These are phyloP conservation scores for Apodospora peruviana DNA, from an alignment of 495 filamentous ascomycete species.

Conservation along the genomic window DNA sequence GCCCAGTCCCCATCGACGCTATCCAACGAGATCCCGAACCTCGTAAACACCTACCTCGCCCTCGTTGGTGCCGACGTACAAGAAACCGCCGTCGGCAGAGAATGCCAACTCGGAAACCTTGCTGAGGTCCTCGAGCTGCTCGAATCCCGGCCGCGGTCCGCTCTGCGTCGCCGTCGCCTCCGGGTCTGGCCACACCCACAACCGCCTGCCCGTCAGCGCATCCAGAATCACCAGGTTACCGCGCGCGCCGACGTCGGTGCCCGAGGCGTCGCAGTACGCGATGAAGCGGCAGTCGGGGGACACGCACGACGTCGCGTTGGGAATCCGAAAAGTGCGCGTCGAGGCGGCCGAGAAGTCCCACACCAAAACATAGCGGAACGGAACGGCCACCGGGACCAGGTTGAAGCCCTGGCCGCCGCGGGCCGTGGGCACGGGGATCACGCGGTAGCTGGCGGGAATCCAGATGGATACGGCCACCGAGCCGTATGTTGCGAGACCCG, in stretches of 20 bases:
- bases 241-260: conserved; percentile 22
- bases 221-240: conserved; percentile 26
- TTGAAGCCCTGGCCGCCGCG: conserved; percentile 23
- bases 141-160: conserved; percentile 12
- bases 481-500: conserved; percentile 27
- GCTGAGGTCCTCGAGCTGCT: conserved; percentile 21
- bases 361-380: conserved; percentile 25
- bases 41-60: conserved; percentile 26
- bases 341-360: conserved; percentile 29
- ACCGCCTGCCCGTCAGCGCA: conserved; percentile 22
- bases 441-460: conserved; percentile 30
- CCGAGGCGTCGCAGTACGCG: conserved; percentile 25
- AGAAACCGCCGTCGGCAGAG: conserved; percentile 25
- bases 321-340: conserved; percentile 30
- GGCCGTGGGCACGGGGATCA: conserved; percentile 21
- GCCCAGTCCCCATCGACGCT: neutral
- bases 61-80: conserved; percentile 25
- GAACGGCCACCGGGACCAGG: conserved; percentile 22
- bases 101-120: conserved; percentile 27
- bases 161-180: conserved; percentile 16
- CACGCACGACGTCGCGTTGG: conserved; percentile 26
- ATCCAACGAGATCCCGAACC: conserved; percentile 18
- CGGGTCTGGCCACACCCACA: conserved; percentile 34
- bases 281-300: conserved; percentile 30
- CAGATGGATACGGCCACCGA: conserved; percentile 29